Evolutionary conservation across 352 stramenopile genomes (phyloP), one percentile per base, ranked within the genome.

Genomic region (Plasmopara viticola): DNA sequence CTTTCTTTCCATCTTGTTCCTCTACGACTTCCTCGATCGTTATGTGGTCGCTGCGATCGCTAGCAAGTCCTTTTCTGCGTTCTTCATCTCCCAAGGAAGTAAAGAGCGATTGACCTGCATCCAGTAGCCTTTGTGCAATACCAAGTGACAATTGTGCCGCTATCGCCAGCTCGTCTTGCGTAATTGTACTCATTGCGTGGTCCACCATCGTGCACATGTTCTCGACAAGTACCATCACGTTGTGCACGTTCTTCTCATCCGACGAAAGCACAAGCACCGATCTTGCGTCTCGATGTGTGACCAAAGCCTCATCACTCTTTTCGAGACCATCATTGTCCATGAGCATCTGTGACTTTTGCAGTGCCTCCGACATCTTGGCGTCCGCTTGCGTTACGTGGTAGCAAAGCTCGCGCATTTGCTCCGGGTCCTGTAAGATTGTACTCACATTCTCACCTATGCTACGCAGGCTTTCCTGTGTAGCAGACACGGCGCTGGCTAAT

Each of bases 131-230:
- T 60, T 90, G 74, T 17, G 82, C 73, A 41, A 92, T 78, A n/a
- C 65, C 68, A 8, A 92, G 66, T 45, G 77, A 89, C 13, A 92
- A 59, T 52, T 90, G 82, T 1, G 77, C 71, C 8, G 78, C 78
- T 6, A 92, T 41, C 8, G 66, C 51, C 25, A 89, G 64, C 53
- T 92, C 82, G 46, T 87, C 78, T 51, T 84, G 63, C 3, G 74
- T 78, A 55, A 92, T 89, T 30, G 79, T 89, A 42, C 65, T 74
- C 15, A 92, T 53, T 25, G 82, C 78, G 25, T 86, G 70, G 47
- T 90, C 75, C 68, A 92, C 77, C 12, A 78, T 81, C 6, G 51
- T 60, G 55, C 82, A 92, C 73, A 92, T 87, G 41, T 64, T 84
- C 49, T 87, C 82, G 3, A 78, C 64, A 42, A 92, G 76, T 38